phyloP scores from a whole-genome alignment of 768 basidiomycete genomes.

The Wakefieldia striispora region DNA sequence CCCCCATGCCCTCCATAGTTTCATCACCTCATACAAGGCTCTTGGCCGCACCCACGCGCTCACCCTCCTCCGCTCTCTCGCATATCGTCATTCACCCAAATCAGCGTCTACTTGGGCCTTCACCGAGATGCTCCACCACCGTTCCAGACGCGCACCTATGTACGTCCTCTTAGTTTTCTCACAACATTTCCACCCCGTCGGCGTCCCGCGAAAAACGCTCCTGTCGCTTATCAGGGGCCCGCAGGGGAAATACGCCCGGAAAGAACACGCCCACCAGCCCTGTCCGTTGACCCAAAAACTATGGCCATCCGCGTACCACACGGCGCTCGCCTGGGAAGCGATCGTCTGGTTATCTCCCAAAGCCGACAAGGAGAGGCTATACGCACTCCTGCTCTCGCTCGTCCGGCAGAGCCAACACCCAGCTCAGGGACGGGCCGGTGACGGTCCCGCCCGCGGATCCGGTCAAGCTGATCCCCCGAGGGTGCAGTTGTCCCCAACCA shows the following conservation, averaged over 20 bases:
- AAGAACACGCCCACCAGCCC: background rate
- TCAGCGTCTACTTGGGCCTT: conserved; percentile 27
- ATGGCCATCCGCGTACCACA: conserved; percentile 34
- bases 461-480: background rate
- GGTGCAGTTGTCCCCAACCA: conserved; percentile 24
- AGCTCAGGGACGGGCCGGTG: too few species aligned
- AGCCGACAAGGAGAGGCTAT: conserved; percentile 36
- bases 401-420: conserved; percentile 8
- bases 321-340: conserved; percentile 36
- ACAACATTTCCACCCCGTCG: conserved; percentile 49
- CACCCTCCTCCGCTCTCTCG: conserved; percentile 17
- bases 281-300: conserved; percentile 17
- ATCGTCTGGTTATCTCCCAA: conserved; percentile 22
- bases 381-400: conserved; percentile 40
- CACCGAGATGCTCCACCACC: conserved; percentile 31
- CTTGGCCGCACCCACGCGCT: conserved; percentile 20
- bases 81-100: conserved; percentile 23
- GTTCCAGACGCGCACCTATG: conserved; percentile 12
- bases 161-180: conserved; percentile 42
- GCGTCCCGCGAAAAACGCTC: conserved; percentile 44
- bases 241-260: conserved; percentile 5
- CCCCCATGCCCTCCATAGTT: conserved; percentile 14
- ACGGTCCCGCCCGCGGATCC: too few species aligned
- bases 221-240: conserved; percentile 12
- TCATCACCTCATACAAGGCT: conserved; percentile 22